Evolutionary conservation across 345 rosid species (phyloP).

Genomic region (Mallotus nudiflorus): DNA sequence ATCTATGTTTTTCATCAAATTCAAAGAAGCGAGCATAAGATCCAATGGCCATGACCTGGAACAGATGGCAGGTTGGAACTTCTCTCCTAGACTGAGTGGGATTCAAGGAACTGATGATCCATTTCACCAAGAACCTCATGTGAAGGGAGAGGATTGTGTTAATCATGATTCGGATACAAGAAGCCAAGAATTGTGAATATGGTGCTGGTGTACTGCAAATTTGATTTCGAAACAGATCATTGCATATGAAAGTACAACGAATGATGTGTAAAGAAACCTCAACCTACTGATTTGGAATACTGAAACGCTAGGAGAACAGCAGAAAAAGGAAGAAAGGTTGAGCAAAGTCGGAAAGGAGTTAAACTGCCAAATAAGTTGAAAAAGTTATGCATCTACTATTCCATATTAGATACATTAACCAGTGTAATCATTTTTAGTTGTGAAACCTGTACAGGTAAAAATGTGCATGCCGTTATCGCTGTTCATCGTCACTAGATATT

Average conservation of each 20-base stretch:
- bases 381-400: not conserved
- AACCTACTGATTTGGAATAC: not conserved
- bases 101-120: slow-evolving; percentile 81
- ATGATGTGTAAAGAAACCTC: not conserved
- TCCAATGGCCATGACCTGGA: slow-evolving; percentile 43
- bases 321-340: not conserved
- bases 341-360: too few relatives aligned
- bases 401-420: not conserved
- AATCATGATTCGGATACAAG: slow-evolving; percentile 7
- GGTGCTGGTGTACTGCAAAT: not conserved
- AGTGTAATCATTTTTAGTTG: not conserved
- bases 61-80: slow-evolving; percentile 54
- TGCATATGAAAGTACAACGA: not conserved
- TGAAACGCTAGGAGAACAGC: not conserved
- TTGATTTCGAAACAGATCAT: not conserved
- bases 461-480: not conserved
- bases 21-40: slow-evolving; percentile 58
- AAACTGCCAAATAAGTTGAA: too few relatives aligned
- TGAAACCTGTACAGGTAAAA: not conserved
- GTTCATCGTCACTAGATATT: too few relatives aligned
- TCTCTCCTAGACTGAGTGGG: slow-evolving; percentile 74
- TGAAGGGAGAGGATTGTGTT: slow-evolving; percentile 38
- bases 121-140: slow-evolving; percentile 62
- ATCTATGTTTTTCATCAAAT: slow-evolving; percentile 41
- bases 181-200: not conserved